A percentile compares a stretch with the other conserved stretches of the same genome.
phyloP scores from a whole-genome alignment of 2,329 filamentous ascomycete genomes.

The Arthrobotrys conoides region DNA sequence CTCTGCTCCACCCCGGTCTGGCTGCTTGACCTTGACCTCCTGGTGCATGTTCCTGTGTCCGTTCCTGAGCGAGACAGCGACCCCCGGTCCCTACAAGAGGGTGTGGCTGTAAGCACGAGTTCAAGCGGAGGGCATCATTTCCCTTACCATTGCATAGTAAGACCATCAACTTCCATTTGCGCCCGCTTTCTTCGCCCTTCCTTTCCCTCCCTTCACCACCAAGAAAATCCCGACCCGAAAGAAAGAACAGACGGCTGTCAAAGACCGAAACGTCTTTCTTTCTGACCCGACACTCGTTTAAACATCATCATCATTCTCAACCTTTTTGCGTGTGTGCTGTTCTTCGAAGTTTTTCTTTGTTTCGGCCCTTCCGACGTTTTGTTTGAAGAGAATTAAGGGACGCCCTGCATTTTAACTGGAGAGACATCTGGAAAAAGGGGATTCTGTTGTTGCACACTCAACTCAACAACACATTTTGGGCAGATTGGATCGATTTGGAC shows the following conservation, averaged over 20 bases:
- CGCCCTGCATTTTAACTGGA: background rate
- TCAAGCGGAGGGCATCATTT: conserved; percentile 53
- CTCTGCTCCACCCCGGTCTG: conserved; percentile 26
- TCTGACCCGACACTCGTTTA: conserved; percentile 57
- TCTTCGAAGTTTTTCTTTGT: conserved; percentile 33
- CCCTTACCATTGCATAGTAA: conserved; percentile 30
- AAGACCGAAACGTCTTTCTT: conserved; percentile 42
- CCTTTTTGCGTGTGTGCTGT: conserved; percentile 3
- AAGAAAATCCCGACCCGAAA: conserved; percentile 47
- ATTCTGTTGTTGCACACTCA: conserved; percentile 26
- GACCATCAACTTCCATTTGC: conserved; percentile 48
- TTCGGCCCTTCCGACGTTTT: conserved; percentile 21
- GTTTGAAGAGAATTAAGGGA: conserved; percentile 30
- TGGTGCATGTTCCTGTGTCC: conserved; percentile 56
- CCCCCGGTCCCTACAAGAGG: conserved; percentile 40
- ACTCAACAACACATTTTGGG: conserved; percentile 32
- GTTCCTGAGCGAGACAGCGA: conserved; percentile 47
- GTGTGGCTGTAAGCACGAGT: conserved; percentile 53
- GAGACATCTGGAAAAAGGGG: conserved; percentile 41
- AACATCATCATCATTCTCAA: conserved; percentile 7
- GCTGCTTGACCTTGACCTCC: conserved; percentile 20
- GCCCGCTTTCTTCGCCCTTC: conserved; percentile 41
- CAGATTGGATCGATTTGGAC: background rate
- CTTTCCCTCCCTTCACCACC: conserved; percentile 50
- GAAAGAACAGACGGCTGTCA: conserved; percentile 42